Evolutionary conservation across 805 yeast species (phyloP), one percentile per base, ranked within the genome.

Genomic region (Blastobotrys peoriensis): DNA sequence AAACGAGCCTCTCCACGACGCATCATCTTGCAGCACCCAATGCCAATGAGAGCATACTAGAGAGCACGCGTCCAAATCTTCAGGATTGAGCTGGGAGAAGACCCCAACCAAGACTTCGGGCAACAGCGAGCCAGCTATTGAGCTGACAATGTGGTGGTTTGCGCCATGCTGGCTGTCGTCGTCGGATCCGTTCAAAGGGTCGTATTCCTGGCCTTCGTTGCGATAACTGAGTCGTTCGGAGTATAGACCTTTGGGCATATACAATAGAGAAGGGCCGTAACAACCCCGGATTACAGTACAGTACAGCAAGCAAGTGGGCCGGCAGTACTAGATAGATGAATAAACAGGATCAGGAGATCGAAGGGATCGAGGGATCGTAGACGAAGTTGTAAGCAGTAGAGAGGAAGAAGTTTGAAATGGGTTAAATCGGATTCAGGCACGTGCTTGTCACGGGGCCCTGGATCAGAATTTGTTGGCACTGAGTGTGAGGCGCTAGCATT

Each of bases 31-130:
- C 15, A 52, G 27, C 15, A 49, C 48, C 1, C 44, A 46, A 39
- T 49, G 47, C 66, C 66, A 63, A 10, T 38, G 39, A 5, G 47
- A 42, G 49, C 65, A 61, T 15, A 61, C 66, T 30, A 53, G 41
- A 2, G 49, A 36, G 9, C 46, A 54, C 2, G 38, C 38, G 41
- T 58, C 65, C 28, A 62, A 48, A 33, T 48, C 52, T 3, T 41
- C 45, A n/a, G 56, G 53, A 19, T 51, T 48, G 27, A 58, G 48
- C 27, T 43, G 41, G 30, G 50, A 40, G 41, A 59, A 58, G 27
- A 59, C 45, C 40, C 40, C 39, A n/a, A 53, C 45, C 36, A 53
- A 41, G 5, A 59, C 40, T 45, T 59, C 63, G 2, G 49, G 45
- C 13, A 25, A 25, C 8, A 25, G 30, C 8, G 8, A 8, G 13